Evolutionary conservation across 768 basidiomycete genomes (phyloP), one percentile per base, ranked within the genome.

Genomic region (Naganishia friedmannii): DNA sequence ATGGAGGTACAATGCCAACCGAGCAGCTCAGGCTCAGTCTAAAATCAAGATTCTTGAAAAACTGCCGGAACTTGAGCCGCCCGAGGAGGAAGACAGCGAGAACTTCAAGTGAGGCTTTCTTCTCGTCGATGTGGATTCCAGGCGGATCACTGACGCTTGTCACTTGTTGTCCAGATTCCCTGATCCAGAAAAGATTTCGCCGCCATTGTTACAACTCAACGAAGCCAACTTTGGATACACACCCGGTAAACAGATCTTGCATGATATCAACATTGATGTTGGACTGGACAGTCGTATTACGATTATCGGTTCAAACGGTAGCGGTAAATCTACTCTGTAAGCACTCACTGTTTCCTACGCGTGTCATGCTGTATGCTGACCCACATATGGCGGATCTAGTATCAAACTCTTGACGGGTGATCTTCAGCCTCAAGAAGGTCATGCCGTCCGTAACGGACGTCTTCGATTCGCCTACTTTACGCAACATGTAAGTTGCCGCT

Each of bases 1-100:
- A 66, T 99, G 96, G 96, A 85, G 95, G 75, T 97, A 97, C 82
- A 97, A 97, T 75, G 93, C 93, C 69, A 95, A 95, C 79, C 86
- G 94, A 75, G 93, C 94, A 73, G 87, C 93, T 5, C 93, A 96
- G 81, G 93, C 93, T 34, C 88, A 89, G 74, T 86, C 84, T 67
- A 88, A 86, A 76, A 88, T 88, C 82, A 88, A 88, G 80, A 86
- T 87, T 58, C 83, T 88, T 23, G 87, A 92, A 77, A 92, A 97
- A 89, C 83, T 99, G 45, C 96, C 95, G 3, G 93, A 94, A 73
- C 84, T 97, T 48, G 86, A 93, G 74, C 93, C 93, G 39, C 96
- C 96, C 5, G 93, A 93, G 79, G 86, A 87, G 75, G 93, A 93
- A 56, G 95, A 97, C 76, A 89, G 87, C 7, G 95, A 98, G 81